Base-by-base conservation (phyloP, 331 rosid species). In the Spiraea crenata region DNA sequence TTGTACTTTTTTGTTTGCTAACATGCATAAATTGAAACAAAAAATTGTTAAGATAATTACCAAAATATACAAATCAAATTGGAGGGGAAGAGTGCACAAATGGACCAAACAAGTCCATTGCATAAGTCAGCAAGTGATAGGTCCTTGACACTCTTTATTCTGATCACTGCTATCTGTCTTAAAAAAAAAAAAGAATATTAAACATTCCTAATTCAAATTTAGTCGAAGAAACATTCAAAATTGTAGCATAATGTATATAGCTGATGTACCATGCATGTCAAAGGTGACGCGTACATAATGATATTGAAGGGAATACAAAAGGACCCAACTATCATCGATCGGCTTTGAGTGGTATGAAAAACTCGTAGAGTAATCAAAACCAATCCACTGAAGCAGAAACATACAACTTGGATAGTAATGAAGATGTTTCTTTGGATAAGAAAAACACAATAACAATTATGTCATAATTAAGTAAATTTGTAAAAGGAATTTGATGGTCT, bases 181-280 rank as follows among this genome's bases (percentile, higher is more conserved):
- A 25, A 25, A 25, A 25, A 25, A 25, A 25, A 25, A 25, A 25
- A 25, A 25, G 2, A 25, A 25, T 0, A 25, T n/a, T n/a, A 25
- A 25, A 25, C 1, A 25, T 0, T 25, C 31, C 31, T 25, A 25
- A 0, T 49, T 2, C 35, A 2, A 2, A 45, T 16, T 2, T 12
- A 2, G 3, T 45, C 7, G 11, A 4, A 44, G 14, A 25, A 25
- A 50, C 39, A 39, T 54, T n/a, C 35, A 6, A 31, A 40, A 42
- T 37, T 37, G 3, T 25, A 61, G 9, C 4, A 41, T n/a, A 50
- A 20, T 19, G 11, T 13, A 39, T 12, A 12, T 10, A 60, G 7
- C 0, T 9, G 13, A 42, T 15, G 9, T 1, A 87, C 96, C 89
- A 90, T 90, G 79, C 90, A 83, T 2, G 96, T 92, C 59, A 92